phyloP scores from a whole-genome alignment of 192 early-diverging fungal genomes.

The Backusella tuberculispora region DNA sequence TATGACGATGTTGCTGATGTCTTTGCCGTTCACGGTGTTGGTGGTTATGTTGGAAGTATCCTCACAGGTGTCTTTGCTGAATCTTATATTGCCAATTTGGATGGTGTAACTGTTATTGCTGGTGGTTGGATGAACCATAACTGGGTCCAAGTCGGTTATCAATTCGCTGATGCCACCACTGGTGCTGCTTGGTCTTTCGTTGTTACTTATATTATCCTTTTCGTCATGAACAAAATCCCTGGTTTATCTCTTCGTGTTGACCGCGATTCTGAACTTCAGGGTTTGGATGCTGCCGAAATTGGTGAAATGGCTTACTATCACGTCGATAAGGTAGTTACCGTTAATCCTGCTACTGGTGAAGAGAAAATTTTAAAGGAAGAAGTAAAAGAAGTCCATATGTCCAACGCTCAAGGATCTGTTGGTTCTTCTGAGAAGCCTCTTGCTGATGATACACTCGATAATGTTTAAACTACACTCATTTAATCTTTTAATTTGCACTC shows the following conservation, averaged over 20 bases:
- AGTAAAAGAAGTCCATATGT: slow-evolving; percentile 21
- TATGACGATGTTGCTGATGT: slow-evolving; percentile 94
- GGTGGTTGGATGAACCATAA: slow-evolving; percentile 80
- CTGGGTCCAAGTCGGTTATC: slow-evolving; percentile 83
- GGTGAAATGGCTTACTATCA: slow-evolving; percentile 69
- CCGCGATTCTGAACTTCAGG: slow-evolving; percentile 65
- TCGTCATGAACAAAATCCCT: slow-evolving; percentile 78
- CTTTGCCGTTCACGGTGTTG: slow-evolving; percentile 87
- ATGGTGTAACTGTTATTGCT: slow-evolving; percentile 60
- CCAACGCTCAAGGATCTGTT: background rate
- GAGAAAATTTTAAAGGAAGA: slow-evolving; percentile 27
- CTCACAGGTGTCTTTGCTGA: slow-evolving; percentile 92
- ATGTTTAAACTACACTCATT: slow-evolving; percentile 4
- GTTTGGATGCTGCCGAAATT: slow-evolving; percentile 81
- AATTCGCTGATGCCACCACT: slow-evolving; percentile 75
- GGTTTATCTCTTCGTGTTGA: slow-evolving; percentile 78
- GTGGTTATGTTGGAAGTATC: slow-evolving; percentile 79
- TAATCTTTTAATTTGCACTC: background rate
- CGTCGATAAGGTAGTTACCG: slow-evolving; percentile 44
- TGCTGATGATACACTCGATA: slow-evolving; percentile 9
- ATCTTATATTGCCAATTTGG: slow-evolving; percentile 69
- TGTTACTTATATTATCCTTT: slow-evolving; percentile 73
- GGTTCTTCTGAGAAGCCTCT: slow-evolving; percentile 4
- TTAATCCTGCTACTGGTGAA: slow-evolving; percentile 39
- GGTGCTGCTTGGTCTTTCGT: slow-evolving; percentile 76